These are phyloP conservation scores for Globisporangium radiosum DNA, from an alignment of 352 stramenopile species.

Conservation along the genomic window DNA sequence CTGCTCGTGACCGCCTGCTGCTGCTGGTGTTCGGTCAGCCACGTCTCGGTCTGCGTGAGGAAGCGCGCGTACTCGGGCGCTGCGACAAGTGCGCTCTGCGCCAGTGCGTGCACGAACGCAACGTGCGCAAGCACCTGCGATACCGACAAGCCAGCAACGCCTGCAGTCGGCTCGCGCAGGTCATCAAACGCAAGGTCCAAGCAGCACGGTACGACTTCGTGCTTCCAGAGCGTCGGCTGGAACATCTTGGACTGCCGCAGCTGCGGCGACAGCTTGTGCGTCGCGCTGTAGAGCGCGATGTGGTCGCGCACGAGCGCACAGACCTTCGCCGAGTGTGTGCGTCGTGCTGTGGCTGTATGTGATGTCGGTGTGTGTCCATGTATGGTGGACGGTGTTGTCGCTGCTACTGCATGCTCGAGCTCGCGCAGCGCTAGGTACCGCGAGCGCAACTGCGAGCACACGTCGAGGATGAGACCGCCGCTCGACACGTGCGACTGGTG, in stretches of 20 bases:
- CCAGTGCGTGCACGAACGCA: slow-evolving; percentile 20
- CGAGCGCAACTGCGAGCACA: slow-evolving; percentile 23
- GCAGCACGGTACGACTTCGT: slow-evolving; percentile 28
- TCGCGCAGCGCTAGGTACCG: slow-evolving; percentile 16
- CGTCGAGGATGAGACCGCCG: slow-evolving; percentile 26
- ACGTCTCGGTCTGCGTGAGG: slow-evolving; percentile 15
- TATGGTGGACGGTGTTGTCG: not conserved
- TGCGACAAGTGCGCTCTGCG: slow-evolving; percentile 16
- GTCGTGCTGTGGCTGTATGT: not conserved
- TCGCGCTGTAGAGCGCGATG: slow-evolving; percentile 15
- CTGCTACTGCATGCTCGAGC: slow-evolving; percentile 11
- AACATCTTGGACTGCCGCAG: slow-evolving; percentile 34
- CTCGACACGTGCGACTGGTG: slow-evolving; percentile 20
- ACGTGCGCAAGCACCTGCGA: slow-evolving; percentile 11
- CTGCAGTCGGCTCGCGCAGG: not conserved
- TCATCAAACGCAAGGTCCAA: slow-evolving; percentile 18
- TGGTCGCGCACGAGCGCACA: slow-evolving; percentile 18
- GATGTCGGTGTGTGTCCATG: not conserved
- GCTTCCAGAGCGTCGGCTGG: slow-evolving; percentile 24
- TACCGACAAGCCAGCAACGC: no score
- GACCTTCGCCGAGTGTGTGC: slow-evolving; percentile 9
- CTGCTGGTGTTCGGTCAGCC: slow-evolving; percentile 11
- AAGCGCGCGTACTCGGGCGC: slow-evolving; percentile 24
- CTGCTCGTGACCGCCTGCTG: not conserved
- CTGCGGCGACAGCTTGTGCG: slow-evolving; percentile 14